Evolutionary conservation across 768 basidiomycete species (phyloP).

Genomic region (Cystofilobasidium bisporidii): DNA sequence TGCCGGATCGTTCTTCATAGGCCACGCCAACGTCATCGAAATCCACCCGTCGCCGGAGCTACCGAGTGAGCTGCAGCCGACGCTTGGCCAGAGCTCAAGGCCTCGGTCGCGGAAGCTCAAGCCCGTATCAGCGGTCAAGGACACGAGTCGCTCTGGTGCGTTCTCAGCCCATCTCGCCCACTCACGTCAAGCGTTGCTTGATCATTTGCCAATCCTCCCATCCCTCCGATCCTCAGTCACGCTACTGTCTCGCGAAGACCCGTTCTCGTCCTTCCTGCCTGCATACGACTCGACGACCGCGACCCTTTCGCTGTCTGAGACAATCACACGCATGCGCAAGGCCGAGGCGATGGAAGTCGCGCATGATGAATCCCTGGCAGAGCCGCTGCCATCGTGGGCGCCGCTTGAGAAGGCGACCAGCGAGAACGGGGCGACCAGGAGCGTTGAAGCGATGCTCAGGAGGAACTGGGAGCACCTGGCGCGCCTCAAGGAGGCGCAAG

Average conservation of each 20-base stretch:
- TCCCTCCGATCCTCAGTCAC: neutral
- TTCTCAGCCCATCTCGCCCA: no score
- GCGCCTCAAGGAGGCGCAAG: neutral
- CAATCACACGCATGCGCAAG: neutral
- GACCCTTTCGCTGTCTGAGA: neutral
- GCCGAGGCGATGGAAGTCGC: neutral
- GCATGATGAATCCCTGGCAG: neutral
- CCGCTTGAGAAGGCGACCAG: neutral
- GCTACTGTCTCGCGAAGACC: neutral
- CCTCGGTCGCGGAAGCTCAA: neutral
- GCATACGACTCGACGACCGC: constrained; percentile 6
- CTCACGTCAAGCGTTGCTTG: no score
- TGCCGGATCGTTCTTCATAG: neutral
- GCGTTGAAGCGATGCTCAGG: constrained; percentile 2
- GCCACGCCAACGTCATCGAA: neutral
- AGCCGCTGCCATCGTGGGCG: neutral
- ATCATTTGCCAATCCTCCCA: no score
- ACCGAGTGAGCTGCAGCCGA: neutral
- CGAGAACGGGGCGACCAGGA: neutral
- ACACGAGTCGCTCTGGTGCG: neutral
- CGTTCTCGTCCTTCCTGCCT: constrained; percentile 8
- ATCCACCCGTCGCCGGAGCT: constrained; percentile 3
- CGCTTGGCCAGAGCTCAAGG: neutral
- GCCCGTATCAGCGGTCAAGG: neutral
- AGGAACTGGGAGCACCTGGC: neutral